Base-by-base conservation (phyloP, 352 stramenopile genomes). In the Globisporangium nagaii region DNA sequence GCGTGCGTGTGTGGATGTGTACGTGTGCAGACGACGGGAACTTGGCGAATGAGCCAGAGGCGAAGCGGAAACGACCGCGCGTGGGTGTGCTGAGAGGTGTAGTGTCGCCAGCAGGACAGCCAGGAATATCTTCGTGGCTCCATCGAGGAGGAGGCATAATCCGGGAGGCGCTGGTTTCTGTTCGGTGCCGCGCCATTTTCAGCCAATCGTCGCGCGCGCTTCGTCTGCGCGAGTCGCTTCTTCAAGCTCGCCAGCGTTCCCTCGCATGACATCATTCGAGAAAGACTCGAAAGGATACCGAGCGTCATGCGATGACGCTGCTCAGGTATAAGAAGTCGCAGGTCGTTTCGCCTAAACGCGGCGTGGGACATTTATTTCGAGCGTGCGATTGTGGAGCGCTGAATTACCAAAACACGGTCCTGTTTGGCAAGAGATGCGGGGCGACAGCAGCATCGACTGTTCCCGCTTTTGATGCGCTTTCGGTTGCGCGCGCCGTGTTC, bases 251-350 rank as follows among this genome's bases (percentile, higher is more conserved):
- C 22, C 8, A 28, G 13, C 17, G 42, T 19, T 45, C 41, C 36
- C 44, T 45, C 15, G 53, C 59, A 63, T 68, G 56, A 68, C 61
- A 60, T 68, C 61, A 68, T 64, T 54, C 19, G 24, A 12, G 20
- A 52, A 32, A 35, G 15, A 13, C 11, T 34, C 24, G 24, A 4
- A 13, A 40, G 42, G 42, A 36, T 25, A 4, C 27, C 15, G 37
- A 42, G 50, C 56, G 61, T 68, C 56, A 68, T 68, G 44, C 37
- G 50, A 62, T 68, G 61, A 68, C 56, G 61, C 61, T 15, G 37
- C 22, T 2, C 6, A 19, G 5, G 53, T 20, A 71, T 67, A 37
- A 12, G 54, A 11, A 62, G 59, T 17, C 10, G 37, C 19, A 65
- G 61, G 61, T 60, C 13, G 10, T 1, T 28, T 30, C 24, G 24